These are phyloP conservation scores for Leccinum pachyderme DNA, from an alignment of 1,284 basidiomycete species.

Conservation along the genomic window DNA sequence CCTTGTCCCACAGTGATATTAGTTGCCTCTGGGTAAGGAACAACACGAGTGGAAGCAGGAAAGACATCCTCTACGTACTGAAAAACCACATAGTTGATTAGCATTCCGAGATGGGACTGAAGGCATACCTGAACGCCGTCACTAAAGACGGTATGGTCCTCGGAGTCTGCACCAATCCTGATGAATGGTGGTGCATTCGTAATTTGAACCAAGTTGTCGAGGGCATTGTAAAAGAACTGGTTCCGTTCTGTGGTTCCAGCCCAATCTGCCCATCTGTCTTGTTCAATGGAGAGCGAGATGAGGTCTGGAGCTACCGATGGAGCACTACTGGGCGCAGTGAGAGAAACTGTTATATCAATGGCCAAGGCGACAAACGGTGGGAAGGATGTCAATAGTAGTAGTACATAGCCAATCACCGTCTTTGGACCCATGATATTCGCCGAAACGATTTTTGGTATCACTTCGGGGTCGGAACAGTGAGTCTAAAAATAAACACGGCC, in stretches of 20 bases:
- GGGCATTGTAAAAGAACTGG: conserved; percentile 54
- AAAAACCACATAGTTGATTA: neutral
- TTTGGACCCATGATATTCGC: too few relatives aligned
- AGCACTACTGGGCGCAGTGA: conserved; percentile 24
- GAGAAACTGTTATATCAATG: conserved; percentile 20
- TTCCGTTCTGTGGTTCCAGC: conserved; percentile 48
- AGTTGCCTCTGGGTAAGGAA: conserved; percentile 64
- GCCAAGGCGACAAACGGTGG: neutral
- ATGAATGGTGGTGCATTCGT: conserved; percentile 57
- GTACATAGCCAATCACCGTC: too few relatives aligned
- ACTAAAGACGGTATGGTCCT: conserved; percentile 59
- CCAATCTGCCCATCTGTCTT: conserved; percentile 69
- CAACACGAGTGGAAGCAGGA: conserved; percentile 44
- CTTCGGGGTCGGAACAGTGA: too few relatives aligned
- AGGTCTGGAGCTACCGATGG: conserved; percentile 42
- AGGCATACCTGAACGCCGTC: conserved; percentile 38
- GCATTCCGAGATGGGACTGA: conserved; percentile 3
- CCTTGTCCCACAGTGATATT: conserved; percentile 55
- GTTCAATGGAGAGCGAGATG: conserved; percentile 66
- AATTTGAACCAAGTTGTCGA: conserved; percentile 53
- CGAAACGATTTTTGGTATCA: too few relatives aligned
- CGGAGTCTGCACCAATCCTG: conserved; percentile 61
- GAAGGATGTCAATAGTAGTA: neutral
- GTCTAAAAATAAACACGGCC: too few relatives aligned
- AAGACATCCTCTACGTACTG: conserved; percentile 37